Base-by-base conservation (phyloP, 768 basidiomycete genomes). In the Podaxis sp. region DNA sequence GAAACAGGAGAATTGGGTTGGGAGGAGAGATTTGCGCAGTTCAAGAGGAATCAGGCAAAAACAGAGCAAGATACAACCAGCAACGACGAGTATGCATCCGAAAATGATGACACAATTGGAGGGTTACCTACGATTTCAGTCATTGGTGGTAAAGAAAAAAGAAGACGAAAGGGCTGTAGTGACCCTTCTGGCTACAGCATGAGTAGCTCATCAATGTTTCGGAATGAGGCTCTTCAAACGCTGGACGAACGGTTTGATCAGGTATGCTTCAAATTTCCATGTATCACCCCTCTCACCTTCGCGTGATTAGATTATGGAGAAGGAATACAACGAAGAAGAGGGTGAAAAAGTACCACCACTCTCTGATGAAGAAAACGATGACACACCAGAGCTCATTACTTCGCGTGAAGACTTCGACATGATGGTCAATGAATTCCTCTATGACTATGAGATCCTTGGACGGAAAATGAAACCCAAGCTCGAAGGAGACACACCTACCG, bases 121-220 rank as follows among this genome's bases (percentile, higher is more conserved):
- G 83, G 82, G 2, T 73, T 98, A 7, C 90, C 89, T 10, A 69
- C 69, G 27, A 81, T 94, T 65, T 85, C 88, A n/a, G 89, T 96
- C 59, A 79, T 88, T 52, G 90, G 93, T 14, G 88, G 89, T 4
- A 88, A 86, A 72, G 76, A 80, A 61, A 85, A 86, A 74, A 82
- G 86, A 68, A 77, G 89, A 69, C 79, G 86, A 64, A 87, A 87
- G 66, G 87, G 86, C 2, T 79, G 86, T 0, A 93, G 91, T 54
- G 90, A 93, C 63, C 94, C 92, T 7, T 93, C 92, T 21, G 95
- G 93, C 11, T 96, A 96, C 79, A 93, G 90, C 70, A 98, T 99
- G 95, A 96, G 91, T 71, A 95, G 93, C 67, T 94, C 93, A 2
- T 93, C 93, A 13, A 93, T 98, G 91, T 91, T 85, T 75, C 85